Evolutionary conservation across 2,329 filamentous ascomycete genomes (phyloP), one percentile per base, ranked within the genome.

Genomic region (Fusarium sp.): DNA sequence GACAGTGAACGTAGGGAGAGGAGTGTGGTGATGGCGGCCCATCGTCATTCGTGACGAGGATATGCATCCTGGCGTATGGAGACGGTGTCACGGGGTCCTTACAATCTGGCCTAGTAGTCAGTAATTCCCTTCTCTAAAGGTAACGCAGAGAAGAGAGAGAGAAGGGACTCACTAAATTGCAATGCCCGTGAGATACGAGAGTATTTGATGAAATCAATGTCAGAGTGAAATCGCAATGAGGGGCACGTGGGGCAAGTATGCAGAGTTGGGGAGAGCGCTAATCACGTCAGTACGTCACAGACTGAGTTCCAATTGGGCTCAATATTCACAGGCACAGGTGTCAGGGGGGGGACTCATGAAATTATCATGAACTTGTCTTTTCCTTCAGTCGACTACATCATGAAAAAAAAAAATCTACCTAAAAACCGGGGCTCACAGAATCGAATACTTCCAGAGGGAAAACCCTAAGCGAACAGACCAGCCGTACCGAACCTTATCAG

Each of bases 1-100:
- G 88, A 71, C 90, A 91, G 84, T 94, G 93, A 70, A 96, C 89
- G 79, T 96, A 96, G 13, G 94, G 94, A 51, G 93, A 95, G 44
- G 93, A 93, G 79, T 92, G 89, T 69, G 91, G 88, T 38, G 92
- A 94, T 73, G 93, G 93, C 59, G 93, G 93, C 22, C 93, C 93
- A 84, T 96, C 93, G 80, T 96, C 93, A 85, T 96, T 96, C 75
- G 90, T 90, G 63, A 93, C 85, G 76, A 91, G 87, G 77, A 91
- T 90, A 78, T 91, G 89, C 89, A 91, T 90, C 66, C 78, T 83
- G 26, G 35, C 20, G 20, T 67, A 51, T 15, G 41, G 39, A 45
- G 45, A 38, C 26, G 38, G 41, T 44, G 47, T 41, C 47, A 53
- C 38, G 14, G 26, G 22, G n/a, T 51, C 45, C 57, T 41, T 53